Base-by-base conservation (phyloP, 805 yeast species). In the Wickerhamiella cacticola region DNA sequence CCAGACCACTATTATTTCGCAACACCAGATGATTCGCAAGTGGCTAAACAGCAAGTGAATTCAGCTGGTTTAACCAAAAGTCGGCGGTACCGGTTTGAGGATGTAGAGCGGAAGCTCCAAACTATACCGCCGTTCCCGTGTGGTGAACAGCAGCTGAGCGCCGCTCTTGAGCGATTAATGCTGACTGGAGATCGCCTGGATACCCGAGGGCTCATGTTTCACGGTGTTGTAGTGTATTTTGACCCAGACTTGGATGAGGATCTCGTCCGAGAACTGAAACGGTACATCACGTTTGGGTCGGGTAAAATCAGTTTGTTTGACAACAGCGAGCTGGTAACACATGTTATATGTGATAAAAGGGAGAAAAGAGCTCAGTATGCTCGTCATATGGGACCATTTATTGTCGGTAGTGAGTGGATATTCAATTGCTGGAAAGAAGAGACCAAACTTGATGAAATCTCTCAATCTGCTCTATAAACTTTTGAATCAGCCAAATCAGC, bases 11-110 rank as follows among this genome's bases (percentile, higher is more conserved):
- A 80, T 33, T 71, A 73, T 22, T 55, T 54, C 44, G 75, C 72
- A 5, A 29, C 15, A 1, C 66, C 68, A 4, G 59, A 65, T 1
- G 29, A 53, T 1, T 21, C 31, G 2, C 50, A 48, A 0, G 52
- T 68, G 19, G 43, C 55, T 16, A 62, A 72, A 3, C 12, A 38
- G 3, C 48, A 48, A 2, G 68, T 73, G 0, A 94, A 87, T 57
- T 53, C 53, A 13, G 76, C 58, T 58, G 88, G 87, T 0, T 85
- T 81, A 58, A 78, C 92, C 51, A 76, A 66, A 52, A 63, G 62
- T 0, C 60, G 72, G 2, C 59, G 63, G 8, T 53, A 67, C 10
- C 56, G 61, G 1, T 45, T 24, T 3, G 35, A 48, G 6, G 59
- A 61, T 13, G 52, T 69, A 5, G 21, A 36, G 12, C 48, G 53